Conservation (phyloP, 495 filamentous ascomycete species). For the Daldinia grandis region DNA sequence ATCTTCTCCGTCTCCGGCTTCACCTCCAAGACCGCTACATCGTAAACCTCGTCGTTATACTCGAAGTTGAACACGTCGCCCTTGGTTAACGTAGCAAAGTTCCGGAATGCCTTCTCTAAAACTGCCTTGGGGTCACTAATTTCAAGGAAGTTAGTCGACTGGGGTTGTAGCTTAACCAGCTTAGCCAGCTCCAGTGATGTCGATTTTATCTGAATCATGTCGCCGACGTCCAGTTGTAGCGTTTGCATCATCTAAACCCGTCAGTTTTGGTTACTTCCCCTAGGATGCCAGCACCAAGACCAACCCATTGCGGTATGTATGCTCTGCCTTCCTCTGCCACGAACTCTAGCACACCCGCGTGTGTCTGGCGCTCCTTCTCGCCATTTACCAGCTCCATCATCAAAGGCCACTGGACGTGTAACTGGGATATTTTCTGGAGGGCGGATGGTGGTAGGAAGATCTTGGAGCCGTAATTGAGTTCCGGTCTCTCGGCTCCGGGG, state of each 20-base stretch:
- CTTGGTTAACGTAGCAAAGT: conserved; percentile 90
- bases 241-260: conserved; percentile 86
- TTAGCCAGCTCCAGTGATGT: conserved; percentile 88
- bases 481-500: conserved; percentile 87
- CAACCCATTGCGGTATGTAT: conserved; percentile 94
- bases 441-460: conserved; percentile 95
- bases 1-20: conserved; percentile 81
- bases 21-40: conserved; percentile 90
- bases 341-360: conserved; percentile 96
- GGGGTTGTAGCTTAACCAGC: conserved; percentile 95
- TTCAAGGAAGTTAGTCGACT: conserved; percentile 89
- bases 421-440: conserved; percentile 89
- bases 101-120: conserved; percentile 92
- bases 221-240: conserved; percentile 84
- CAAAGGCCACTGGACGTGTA: conserved; percentile 99
- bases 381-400: conserved; percentile 95
- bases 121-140: conserved; percentile 99
- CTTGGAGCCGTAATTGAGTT: conserved; percentile 95
- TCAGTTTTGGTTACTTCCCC: conserved; percentile 30
- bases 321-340: conserved; percentile 97
- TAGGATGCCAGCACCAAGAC: conserved; percentile 34
- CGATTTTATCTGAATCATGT: conserved; percentile 92
- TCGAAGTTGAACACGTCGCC: conserved; percentile 93
- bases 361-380: conserved; percentile 76
- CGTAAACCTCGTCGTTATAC: conserved; percentile 93